Base-by-base conservation (phyloP, 371 early-diverging fungal genomes). In the Capillidium rhysosporum region DNA sequence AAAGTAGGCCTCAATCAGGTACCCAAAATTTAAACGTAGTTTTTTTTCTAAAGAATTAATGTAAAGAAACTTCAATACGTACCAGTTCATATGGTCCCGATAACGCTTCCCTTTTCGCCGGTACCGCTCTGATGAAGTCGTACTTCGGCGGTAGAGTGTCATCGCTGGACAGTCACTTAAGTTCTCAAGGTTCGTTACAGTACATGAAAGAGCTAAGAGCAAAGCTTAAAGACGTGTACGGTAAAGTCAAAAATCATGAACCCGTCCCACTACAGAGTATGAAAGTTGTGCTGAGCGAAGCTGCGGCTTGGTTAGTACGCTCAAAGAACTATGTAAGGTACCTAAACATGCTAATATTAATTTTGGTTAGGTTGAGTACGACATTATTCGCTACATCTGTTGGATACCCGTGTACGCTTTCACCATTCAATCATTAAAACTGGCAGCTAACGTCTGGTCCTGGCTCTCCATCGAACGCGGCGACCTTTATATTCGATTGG, bases 331-430 rank as follows among this genome's bases (percentile, higher is more conserved):
- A 60, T 3, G 43, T 61, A 7, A 56, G 4, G 12, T 34, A 7
- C 4, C 7, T 7, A 7, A 60, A 1, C 54, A 60, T 20, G 38
- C 62, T 7, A 57, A 56, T 59, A 61, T 49, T 51, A 70, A 43
- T 34, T 12, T 34, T 34, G 34, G 4, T 34, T 34, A 34, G 34
- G 34, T 34, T 34, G 77, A 85, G 55, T 74, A 78, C 46, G 86
- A 89, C 46, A 62, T 92, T 1, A 65, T 91, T 31, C 73, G 75
- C 34, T 70, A 86, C 56, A 56, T 92, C 23, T 86, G 88, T 40
- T 85, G 84, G 75, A 82, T 87, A 44, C 92, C 94, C 1, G 71
- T 89, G 18, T 70, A 79, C n/a, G 56, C 81, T 45, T 93, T 92
- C 56, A 77, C 81, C 10, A 73, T 81, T 1, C 73, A 78, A 38